phyloP scores from a whole-genome alignment of 192 early-diverging fungal species.

The Dimargaris cristalligena region DNA sequence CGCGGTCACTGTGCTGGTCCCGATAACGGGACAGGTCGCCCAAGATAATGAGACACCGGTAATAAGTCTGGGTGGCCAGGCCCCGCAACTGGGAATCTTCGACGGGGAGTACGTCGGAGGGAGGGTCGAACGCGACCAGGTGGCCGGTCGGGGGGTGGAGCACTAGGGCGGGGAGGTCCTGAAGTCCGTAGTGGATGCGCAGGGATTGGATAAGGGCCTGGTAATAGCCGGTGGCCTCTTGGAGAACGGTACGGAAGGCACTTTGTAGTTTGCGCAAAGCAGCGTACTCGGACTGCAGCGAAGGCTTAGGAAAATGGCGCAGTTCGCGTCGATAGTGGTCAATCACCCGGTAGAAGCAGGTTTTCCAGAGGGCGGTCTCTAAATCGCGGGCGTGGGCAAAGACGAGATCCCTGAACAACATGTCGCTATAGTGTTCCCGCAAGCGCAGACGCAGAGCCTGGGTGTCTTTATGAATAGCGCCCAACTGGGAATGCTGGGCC shows the following conservation, averaged over 20 bases:
- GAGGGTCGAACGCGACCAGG: neutral
- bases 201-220: neutral
- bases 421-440: neutral
- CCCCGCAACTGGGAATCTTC: neutral
- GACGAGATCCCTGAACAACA: neutral
- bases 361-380: neutral
- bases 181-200: neutral
- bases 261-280: neutral
- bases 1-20: neutral
- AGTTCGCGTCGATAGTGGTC: neutral
- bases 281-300: neutral
- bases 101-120: neutral
- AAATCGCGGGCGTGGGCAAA: neutral
- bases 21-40: conserved; percentile 1
- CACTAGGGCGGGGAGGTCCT: neutral
- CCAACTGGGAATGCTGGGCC: neutral
- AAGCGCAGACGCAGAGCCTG: neutral
- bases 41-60: neutral
- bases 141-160: neutral
- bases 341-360: neutral
- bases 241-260: neutral
- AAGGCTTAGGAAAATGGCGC: neutral
- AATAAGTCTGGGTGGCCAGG: conserved; percentile 1
- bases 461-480: neutral
- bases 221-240: neutral